Evolutionary conservation across 257 asterid genomes (phyloP), one percentile per base, ranked within the genome.

Genomic region (Perilla frutescens): DNA sequence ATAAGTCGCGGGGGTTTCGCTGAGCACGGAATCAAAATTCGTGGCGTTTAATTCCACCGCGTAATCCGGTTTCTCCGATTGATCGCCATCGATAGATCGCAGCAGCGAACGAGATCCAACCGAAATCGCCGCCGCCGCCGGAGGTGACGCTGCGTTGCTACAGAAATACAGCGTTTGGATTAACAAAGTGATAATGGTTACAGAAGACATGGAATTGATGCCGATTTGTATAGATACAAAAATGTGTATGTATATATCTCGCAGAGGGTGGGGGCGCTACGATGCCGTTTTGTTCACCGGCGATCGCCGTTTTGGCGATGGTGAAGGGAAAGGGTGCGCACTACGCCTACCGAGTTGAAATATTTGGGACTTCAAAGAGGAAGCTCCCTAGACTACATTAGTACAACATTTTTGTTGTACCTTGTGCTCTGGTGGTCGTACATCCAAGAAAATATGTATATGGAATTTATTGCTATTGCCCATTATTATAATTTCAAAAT

Each of bases 41-140:
- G 96, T 85, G 76, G 88, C 84, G 70, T 93, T 89, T 68, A 93
- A 83, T 40, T 93, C 98, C 61, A 90, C 87, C 48, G 75, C 96
- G 62, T 80, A 86, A 62, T 90, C 96, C 2, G 70, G 76, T 40
- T 73, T 82, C 5, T 81, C 86, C 1, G 77, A 72, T 62, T 75
- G 67, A 53, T 76, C 69, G 29, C 45, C 67, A 56, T 73, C 83
- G 56, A 90, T 80, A 14, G 87, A 83, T 79, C 98, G 87, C 45
- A 93, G 85, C 72, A 90, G 75, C 26, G 88, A 83, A 57, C 95
- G 89, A 70, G 91, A 87, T 87, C 93, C 91, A 75, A 67, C 66
- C n/a, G 77, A 70, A 66, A 44, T 44, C 69, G 32, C 56, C 14
- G 68, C 58, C 10, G 74, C 44, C 20, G 74, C 50, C 37, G 65